Evolutionary conservation across 257 asterid genomes (phyloP), one percentile per base, ranked within the genome.

Genomic region (Gentiana straminea): DNA sequence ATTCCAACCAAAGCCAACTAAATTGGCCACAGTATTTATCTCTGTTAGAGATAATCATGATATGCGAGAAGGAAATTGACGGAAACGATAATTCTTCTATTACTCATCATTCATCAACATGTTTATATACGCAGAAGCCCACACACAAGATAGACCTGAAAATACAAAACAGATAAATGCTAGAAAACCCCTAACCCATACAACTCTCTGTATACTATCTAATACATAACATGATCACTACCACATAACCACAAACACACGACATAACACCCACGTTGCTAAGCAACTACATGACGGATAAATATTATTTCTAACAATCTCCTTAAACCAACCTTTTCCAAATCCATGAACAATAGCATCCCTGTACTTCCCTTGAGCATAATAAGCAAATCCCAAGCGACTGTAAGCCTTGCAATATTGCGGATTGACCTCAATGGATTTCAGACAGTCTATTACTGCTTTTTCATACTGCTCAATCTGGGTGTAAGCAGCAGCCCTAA

Each of bases 401-500:
- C 96, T 84, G 68, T 84, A 88, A 56, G 86, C 96, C 76, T 88
- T 84, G 79, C 94, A 77, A 58, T 88, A 88, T 70, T 72, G 75
- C 54, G 96, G 95, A 69, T 88, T 71, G 54, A 84, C 75, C 51
- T 75, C 79, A 62, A 85, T 82, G 59, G 96, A 81, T 66, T 65
- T 88, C 61, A 71, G 65, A 69, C 94, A 84, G 72, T 88, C 94
- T 35, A 51, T 66, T 58, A 80, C 71, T 62, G 96, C 95, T 69
- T 73, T 80, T 54, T 66, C 68, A 70, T 79, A 84, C 33, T 58
- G 63, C 49, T 59, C 63, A 46, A 80, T 67, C 79, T 84, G 94
- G 61, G 96, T 84, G 69, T 68, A 80, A 66, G 95, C 96, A 73
- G 95, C 96, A 59, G 96, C 96, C 84, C 96, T 88, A 73, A 68